These are phyloP conservation scores for Claviceps sp. DNA, from an alignment of 2,329 filamentous ascomycete species.

Conservation along the genomic window DNA sequence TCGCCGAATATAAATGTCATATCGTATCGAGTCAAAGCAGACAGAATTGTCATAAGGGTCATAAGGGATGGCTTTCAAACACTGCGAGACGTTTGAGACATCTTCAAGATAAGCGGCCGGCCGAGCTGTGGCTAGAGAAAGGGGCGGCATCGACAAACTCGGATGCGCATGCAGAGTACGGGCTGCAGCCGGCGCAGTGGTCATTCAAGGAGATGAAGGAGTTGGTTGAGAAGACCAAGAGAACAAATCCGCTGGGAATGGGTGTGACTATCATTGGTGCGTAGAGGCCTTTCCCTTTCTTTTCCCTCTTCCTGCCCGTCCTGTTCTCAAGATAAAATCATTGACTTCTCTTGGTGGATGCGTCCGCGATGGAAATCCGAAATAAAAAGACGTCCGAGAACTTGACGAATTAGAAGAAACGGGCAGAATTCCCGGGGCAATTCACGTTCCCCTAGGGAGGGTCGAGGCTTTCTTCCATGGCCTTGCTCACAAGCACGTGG, in stretches of 20 bases:
- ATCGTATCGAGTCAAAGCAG: no score
- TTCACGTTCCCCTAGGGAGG: slow-evolving; percentile 71
- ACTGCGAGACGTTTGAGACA: no score
- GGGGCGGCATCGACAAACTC: not conserved
- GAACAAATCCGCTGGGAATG: slow-evolving; percentile 9
- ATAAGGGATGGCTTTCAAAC: no score
- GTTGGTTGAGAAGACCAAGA: slow-evolving; percentile 16
- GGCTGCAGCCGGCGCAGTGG: slow-evolving; percentile 25
- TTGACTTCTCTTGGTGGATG: not conserved
- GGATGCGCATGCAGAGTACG: not conserved
- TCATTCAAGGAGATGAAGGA: slow-evolving; percentile 35
- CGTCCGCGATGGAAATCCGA: no score
- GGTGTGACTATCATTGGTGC: slow-evolving; percentile 30
- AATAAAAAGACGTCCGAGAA: slow-evolving; percentile 52
- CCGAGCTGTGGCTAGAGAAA: not conserved
- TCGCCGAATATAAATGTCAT: no score
- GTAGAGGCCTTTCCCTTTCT: slow-evolving; percentile 3
- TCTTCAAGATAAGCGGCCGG: no score
- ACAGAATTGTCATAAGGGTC: no score
- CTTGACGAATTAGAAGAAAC: slow-evolving; percentile 49
- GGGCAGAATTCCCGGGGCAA: slow-evolving; percentile 64
- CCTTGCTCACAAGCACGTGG: slow-evolving; percentile 1
- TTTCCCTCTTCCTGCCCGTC: no score
- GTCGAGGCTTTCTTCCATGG: slow-evolving; percentile 72
- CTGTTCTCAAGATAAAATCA: not conserved